A percentile compares a stretch with the other conserved stretches of the same genome.
Evolutionary conservation across 441 rosid genomes (phyloP).

Genomic region (Gossypium laxum): DNA sequence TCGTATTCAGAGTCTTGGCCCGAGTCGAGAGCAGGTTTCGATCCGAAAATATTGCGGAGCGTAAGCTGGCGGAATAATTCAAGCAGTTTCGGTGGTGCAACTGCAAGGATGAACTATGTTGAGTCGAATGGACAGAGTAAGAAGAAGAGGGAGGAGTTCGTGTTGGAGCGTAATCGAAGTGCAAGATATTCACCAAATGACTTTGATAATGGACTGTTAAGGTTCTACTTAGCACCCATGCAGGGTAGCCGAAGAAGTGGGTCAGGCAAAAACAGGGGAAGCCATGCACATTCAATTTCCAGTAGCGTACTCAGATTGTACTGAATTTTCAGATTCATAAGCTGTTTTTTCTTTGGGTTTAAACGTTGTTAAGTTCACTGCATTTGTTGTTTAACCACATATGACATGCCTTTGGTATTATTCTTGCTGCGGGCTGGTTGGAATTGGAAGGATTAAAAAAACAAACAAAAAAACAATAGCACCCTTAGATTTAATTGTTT

Average conservation of each 20-base stretch:
- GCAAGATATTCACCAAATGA: conserved; percentile 73
- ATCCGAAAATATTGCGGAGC: conserved; percentile 71
- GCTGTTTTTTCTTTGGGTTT: too few relatives aligned
- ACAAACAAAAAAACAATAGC: conserved; percentile 17
- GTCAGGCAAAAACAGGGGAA: conserved; percentile 51
- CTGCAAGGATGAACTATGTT: conserved; percentile 36
- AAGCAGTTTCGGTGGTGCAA: conserved; percentile 33
- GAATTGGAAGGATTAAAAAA: too few relatives aligned
- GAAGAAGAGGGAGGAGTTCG: conserved; percentile 57
- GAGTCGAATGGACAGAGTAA: conserved; percentile 44
- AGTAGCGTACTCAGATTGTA: conserved; percentile 79
- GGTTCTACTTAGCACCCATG: conserved; percentile 69
- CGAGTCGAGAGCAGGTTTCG: conserved; percentile 47
- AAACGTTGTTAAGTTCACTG: too few relatives aligned
- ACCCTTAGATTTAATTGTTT: conserved; percentile 33
- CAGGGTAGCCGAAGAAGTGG: conserved; percentile 60
- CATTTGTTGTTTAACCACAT: conserved; percentile 24
- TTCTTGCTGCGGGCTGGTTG: conserved; percentile 36
- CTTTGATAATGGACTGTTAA: conserved; percentile 65
- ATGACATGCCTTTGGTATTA: conserved; percentile 37
- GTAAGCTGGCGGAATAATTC: conserved; percentile 86
- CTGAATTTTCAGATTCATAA: conserved; percentile 27
- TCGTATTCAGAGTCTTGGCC: conserved; percentile 90
- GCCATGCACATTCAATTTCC: conserved; percentile 79
- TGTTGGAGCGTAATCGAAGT: conserved; percentile 69